Evolutionary conservation across 257 asterid species (phyloP), one percentile per base, ranked within the genome.

Genomic region (Striga asiatica): DNA sequence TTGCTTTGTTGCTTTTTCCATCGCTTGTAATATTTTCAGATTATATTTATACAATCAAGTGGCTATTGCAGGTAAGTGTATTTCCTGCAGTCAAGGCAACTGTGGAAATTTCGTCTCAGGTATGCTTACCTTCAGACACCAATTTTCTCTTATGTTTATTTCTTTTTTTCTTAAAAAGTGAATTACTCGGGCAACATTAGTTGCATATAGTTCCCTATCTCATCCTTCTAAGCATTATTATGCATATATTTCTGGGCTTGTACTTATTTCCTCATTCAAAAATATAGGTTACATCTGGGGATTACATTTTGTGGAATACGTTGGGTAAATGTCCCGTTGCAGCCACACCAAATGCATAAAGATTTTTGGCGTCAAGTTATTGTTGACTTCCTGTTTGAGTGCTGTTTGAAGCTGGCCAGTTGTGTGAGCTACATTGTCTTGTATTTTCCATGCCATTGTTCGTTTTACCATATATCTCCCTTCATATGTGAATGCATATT

Each of bases 1-100:
- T 47, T 9, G 31, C 55, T 23, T 24, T 47, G 19, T 31, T 12
- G 24, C 56, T 58, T 61, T 22, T n/a, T n/a, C n/a, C n/a, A n/a
- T n/a, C n/a, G n/a, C 11, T 20, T 34, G 50, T 55, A 47, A 64
- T 10, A 22, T 27, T 54, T 35, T 60, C 18, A 19, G 43, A 48
- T 54, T 12, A 42, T 51, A 43, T 56, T 10, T 59, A 63, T 41
- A 69, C 52, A 13, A 13, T 28, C 29, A 41, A 59, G 39, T 47
- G 24, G 38, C 38, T 2, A 50, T 29, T 79, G 76, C 80, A 91
- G 98, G 80, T 91, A 56, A 86, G 74, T 77, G 69, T 86, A 58
- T 91, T 86, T 75, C 98, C 98, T 14, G 64, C 96, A 55, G 93
- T 84, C 21, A 86, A 81, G 75, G 98, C 96, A 42, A 86, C 94